Base-by-base conservation (phyloP, 1,139 yeast species). In the Candida glucosophila region DNA sequence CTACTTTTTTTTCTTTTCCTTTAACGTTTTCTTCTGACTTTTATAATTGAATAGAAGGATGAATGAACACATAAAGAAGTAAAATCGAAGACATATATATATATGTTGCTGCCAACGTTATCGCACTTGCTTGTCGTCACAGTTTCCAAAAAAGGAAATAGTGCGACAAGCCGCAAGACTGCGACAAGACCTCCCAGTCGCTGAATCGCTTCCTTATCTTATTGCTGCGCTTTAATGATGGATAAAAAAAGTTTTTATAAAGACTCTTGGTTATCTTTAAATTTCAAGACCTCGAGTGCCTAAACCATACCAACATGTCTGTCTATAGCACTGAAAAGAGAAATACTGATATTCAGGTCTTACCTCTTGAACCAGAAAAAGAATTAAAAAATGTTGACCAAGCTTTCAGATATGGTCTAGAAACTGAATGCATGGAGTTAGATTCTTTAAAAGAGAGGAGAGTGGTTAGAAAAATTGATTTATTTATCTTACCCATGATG, bases 401-500 rank as follows among this genome's bases (percentile, higher is more conserved):
- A 20, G 64, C 61, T 5, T 49, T 55, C 58, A 37, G 37, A 19
- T 12, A 29, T 1, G 39, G 36, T n/a, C 6, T 24, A 15, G 24
- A 29, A 20, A 18, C 36, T 7, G 27, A 35, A 11, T 15, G 23
- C 13, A 32, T 23, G 17, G 32, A 39, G 1, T 29, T 38, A 14
- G 25, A 34, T 10, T 22, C 28, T n/a, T 28, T 20, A 20, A 17
- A 24, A 17, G 19, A 58, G 20, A 21, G 17, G 15, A 32, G 32
- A 19, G 20, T 44, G n/a, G 46, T 28, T 15, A 26, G 68, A 30
- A 77, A 75, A 39, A 69, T 72, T 23, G 81, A 75, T 39, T 22
- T 64, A 9, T 66, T 47, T 35, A 40, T 76, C 32, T 49, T 71
- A 37, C 76, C 81, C 0, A 32, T 74, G 25, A 55, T 75, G 53